Conservation (phyloP, 768 basidiomycete genomes). For the Macrocybe gigantea region DNA sequence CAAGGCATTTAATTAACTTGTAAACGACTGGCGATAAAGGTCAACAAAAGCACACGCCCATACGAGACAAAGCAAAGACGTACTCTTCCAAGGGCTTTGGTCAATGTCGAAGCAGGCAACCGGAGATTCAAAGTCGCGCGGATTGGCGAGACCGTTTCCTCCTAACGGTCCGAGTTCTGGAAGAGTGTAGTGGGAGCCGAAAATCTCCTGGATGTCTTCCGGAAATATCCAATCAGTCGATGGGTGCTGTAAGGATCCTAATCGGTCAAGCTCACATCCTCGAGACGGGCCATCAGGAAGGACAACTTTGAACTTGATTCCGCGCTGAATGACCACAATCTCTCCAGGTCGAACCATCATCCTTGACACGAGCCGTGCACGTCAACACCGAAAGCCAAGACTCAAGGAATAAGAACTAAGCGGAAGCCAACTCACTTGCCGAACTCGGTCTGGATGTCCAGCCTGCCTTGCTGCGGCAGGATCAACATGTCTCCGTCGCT, state of each 20-base stretch:
- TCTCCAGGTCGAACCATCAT: constrained; percentile 63
- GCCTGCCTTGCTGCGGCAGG: constrained; percentile 55
- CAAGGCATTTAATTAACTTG: constrained; percentile 26
- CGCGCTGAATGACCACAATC: constrained; percentile 58
- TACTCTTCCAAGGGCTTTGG: constrained; percentile 53
- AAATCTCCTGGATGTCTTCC: constrained; percentile 61
- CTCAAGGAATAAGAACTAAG: not conserved
- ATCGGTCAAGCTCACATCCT: constrained; percentile 38
- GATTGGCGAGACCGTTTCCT: constrained; percentile 58
- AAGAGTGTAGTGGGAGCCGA: constrained; percentile 54
- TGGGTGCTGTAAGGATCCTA: not conserved
- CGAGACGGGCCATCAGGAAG: constrained; percentile 57
- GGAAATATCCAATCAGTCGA: not conserved
- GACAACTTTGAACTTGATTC: constrained; percentile 59
- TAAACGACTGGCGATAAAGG: constrained; percentile 31
- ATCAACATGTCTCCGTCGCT: constrained; percentile 66
- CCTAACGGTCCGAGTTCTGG: constrained; percentile 66
- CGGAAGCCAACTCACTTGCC: constrained; percentile 40
- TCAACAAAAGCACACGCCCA: not conserved
- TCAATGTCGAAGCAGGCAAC: constrained; percentile 64
- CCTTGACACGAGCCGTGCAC: constrained; percentile 19
- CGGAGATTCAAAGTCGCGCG: constrained; percentile 59
- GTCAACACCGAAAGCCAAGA: not conserved
- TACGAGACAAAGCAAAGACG: constrained; percentile 11
- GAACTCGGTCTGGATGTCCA: constrained; percentile 67